Base-by-base conservation (phyloP, 2,329 filamentous ascomycete genomes). In the Sporothrix mexicana region DNA sequence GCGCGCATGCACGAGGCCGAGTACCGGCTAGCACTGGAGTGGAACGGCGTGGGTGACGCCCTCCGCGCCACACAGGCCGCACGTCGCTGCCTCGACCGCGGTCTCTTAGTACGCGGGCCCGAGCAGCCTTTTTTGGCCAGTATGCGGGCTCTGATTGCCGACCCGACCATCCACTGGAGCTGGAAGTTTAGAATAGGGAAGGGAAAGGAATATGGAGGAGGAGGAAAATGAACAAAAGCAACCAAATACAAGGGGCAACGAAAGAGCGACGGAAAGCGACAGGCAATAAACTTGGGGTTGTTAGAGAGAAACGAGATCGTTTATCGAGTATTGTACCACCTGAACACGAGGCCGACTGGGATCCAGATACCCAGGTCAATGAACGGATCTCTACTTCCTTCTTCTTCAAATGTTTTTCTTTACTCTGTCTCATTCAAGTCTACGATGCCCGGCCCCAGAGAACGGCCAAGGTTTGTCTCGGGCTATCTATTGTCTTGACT, bases 21-120 rank as follows among this genome's bases (percentile, higher is more conserved):
- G 76, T 83, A 81, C 70, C 77, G 79, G 20, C 81, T 82, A 20
- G 81, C 82, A 1, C 73, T 82, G n/a, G 82, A 83, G 66, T 82
- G 80, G 74, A 82, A 82, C 73, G 81, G 79, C 13, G 75, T 81
- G 0, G 81, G 81, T 0, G 77, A 82, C 55, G 76, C 74, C 2
- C 74, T 67, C 23, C 77, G 73, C 41, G 82, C 81, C 20, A 75
- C 77, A 3, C 77, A 77, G 74, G 80, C 82, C 72, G 82, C 82
- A 5, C 62, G 75, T 8, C 51, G 76, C 41, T 78, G 77, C 72
- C 70, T 78, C 4, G 76, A 76, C 49, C 73, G 69, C 17, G 76
- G 77, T 1, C 59, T 77, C 23, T 15, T 76, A 23, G 47, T 77
- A 20, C 72, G 76, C 8, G 77, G 76, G 0, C 73, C 73, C n/a